Evolutionary conservation across 257 asterid genomes (phyloP).

Genomic region (Nicotiana otophora): DNA sequence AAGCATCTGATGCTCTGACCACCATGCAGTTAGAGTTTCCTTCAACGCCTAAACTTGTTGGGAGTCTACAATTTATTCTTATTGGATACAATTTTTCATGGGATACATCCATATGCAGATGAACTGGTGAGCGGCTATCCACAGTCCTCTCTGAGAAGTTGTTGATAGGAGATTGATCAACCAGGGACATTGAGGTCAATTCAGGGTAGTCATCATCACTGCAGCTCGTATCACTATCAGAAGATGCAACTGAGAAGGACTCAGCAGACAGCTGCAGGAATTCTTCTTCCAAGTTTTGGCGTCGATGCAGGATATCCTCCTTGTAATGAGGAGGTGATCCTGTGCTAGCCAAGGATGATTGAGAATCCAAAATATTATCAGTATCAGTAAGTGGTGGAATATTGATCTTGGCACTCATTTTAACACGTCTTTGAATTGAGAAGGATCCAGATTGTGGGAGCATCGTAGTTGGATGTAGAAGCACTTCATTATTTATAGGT

Average conservation of each 20-base stretch:
- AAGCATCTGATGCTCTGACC: slow-evolving; percentile 25
- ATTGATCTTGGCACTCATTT: slow-evolving; percentile 23
- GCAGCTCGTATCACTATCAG: slow-evolving; percentile 79
- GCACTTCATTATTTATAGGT: slow-evolving; percentile 31
- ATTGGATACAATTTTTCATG: slow-evolving; percentile 22
- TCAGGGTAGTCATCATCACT: slow-evolving; percentile 58
- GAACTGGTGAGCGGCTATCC: slow-evolving; percentile 15
- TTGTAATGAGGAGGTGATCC: slow-evolving; percentile 94
- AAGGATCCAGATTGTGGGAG: slow-evolving; percentile 29
- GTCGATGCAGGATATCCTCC: slow-evolving; percentile 85
- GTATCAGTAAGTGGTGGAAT: slow-evolving; percentile 32
- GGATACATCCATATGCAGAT: slow-evolving; percentile 20
- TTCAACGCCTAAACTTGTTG: slow-evolving; percentile 19
- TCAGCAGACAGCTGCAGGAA: slow-evolving; percentile 73
- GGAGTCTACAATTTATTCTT: slow-evolving; percentile 37
- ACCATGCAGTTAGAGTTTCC: slow-evolving; percentile 18
- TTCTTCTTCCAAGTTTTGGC: slow-evolving; percentile 84
- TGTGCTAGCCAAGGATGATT: slow-evolving; percentile 42
- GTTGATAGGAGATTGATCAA: slow-evolving; percentile 31
- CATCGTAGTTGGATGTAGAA: slow-evolving; percentile 21
- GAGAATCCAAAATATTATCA: slow-evolving; percentile 37
- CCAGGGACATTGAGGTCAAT: slow-evolving; percentile 25
- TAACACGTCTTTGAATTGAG: slow-evolving; percentile 32
- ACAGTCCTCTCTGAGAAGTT: slow-evolving; percentile 30
- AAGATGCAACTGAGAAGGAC: slow-evolving; percentile 65